Conservation (phyloP, 352 stramenopile genomes). For the Pythium plurisporium region DNA sequence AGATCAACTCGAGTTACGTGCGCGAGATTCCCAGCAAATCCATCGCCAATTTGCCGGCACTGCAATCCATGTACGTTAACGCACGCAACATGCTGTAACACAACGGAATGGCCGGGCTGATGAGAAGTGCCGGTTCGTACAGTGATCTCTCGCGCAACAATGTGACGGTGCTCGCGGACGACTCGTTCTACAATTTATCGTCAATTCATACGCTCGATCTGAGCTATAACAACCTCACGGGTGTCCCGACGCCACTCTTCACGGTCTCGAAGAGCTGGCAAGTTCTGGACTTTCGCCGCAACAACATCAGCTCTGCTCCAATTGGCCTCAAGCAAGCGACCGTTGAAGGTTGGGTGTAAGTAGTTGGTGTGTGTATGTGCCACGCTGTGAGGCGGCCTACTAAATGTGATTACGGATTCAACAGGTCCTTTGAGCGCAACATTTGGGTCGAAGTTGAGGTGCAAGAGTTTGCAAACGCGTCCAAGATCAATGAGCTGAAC, state of each 20-base stretch:
- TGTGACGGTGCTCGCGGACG: slow-evolving; percentile 31
- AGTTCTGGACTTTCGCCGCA: slow-evolving; percentile 49
- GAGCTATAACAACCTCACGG: slow-evolving; percentile 47
- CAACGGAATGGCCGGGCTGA: too few relatives aligned
- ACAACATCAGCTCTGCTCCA: slow-evolving; percentile 36
- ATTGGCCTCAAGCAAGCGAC: slow-evolving; percentile 32
- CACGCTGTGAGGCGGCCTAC: too few relatives aligned
- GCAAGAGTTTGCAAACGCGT: slow-evolving; percentile 36
- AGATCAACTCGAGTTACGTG: slow-evolving; percentile 40
- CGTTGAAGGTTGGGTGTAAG: slow-evolving; percentile 57
- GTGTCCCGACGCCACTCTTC: slow-evolving; percentile 35
- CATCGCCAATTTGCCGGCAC: slow-evolving; percentile 32
- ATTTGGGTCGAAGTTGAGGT: slow-evolving; percentile 51
- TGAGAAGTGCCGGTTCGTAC: background rate
- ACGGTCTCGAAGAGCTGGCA: slow-evolving; percentile 47
- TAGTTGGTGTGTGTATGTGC: background rate
- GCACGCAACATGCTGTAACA: too few relatives aligned
- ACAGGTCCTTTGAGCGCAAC: slow-evolving; percentile 63
- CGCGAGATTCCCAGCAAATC: slow-evolving; percentile 26
- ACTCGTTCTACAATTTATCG: slow-evolving; percentile 45
- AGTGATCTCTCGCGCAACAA: slow-evolving; percentile 44
- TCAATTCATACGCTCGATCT: slow-evolving; percentile 50
- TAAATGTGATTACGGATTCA: too few relatives aligned
- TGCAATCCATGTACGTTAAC: slow-evolving; percentile 34
- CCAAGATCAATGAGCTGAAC: slow-evolving; percentile 42